phyloP scores from a whole-genome alignment of 2,329 filamentous ascomycete genomes.

The Pseudogymnoascus sp. region DNA sequence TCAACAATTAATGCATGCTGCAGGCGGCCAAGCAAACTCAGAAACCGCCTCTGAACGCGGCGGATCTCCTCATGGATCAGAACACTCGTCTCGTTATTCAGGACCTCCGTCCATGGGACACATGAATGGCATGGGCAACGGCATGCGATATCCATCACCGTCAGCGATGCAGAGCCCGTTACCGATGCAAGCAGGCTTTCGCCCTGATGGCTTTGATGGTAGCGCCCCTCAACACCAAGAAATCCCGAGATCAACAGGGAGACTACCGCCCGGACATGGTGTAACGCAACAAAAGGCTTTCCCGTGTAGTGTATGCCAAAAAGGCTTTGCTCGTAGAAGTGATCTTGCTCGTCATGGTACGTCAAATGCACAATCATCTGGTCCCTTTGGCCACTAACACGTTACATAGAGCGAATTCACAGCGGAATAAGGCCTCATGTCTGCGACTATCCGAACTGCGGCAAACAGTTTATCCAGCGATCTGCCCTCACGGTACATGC shows the following conservation, averaged over 20 bases:
- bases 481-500: slow-evolving; percentile 93
- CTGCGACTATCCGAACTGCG: slow-evolving; percentile 81
- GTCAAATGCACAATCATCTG: slow-evolving; percentile 27
- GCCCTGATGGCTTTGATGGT: slow-evolving; percentile 25
- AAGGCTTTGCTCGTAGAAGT: slow-evolving; percentile 87
- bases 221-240: slow-evolving; percentile 25
- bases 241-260: slow-evolving; percentile 14
- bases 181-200: slow-evolving; percentile 29
- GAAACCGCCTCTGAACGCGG: slow-evolving; percentile 29
- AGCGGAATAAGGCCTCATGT: slow-evolving; percentile 85
- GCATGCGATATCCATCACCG: slow-evolving; percentile 30
- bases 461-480: slow-evolving; percentile 95
- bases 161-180: slow-evolving; percentile 29
- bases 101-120: slow-evolving; percentile 25
- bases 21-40: slow-evolving; percentile 26
- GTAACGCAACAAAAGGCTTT: slow-evolving; percentile 57
- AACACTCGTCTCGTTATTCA: slow-evolving; percentile 29
- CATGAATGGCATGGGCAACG: slow-evolving; percentile 24
- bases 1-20: slow-evolving; percentile 28
- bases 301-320: slow-evolving; percentile 81
- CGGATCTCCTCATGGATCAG: slow-evolving; percentile 29
- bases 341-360: slow-evolving; percentile 91
- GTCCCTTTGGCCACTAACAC: not conserved
- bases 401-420: slow-evolving; percentile 76
- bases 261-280: slow-evolving; percentile 17